Conservation (phyloP, 2,329 filamentous ascomycete genomes). For the Aureobasidium vineae region DNA sequence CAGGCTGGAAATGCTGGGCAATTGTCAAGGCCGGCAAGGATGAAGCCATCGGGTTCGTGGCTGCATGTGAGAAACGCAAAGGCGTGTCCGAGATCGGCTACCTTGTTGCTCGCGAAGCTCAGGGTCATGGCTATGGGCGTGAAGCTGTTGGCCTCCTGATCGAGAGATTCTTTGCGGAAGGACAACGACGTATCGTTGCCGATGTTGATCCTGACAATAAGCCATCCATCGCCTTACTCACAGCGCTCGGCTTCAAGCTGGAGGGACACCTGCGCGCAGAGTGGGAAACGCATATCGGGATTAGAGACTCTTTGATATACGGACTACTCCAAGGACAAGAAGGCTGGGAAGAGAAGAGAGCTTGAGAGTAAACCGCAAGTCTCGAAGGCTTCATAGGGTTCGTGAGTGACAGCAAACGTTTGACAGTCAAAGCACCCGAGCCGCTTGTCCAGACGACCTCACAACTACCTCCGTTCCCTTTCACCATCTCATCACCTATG, state of each 20-base stretch:
- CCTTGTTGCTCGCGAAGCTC: background rate
- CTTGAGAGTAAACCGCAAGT: too few species aligned
- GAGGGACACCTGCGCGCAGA: constrained; percentile 3
- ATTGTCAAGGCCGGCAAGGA: background rate
- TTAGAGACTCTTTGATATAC: background rate
- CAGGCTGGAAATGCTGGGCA: background rate
- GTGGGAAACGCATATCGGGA: constrained; percentile 10
- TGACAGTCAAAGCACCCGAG: too few species aligned
- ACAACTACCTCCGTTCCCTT: too few species aligned
- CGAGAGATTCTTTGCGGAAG: background rate
- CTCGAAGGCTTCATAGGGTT: too few species aligned
- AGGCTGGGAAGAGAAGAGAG: too few species aligned
- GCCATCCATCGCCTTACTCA: background rate
- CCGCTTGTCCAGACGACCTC: too few species aligned
- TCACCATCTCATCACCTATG: too few species aligned
- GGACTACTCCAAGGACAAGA: background rate
- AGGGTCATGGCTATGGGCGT: background rate
- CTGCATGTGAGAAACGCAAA: background rate
- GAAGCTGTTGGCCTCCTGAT: background rate
- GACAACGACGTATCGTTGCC: background rate
- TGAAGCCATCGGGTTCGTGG: background rate
- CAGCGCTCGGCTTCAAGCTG: background rate
- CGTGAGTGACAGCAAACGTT: too few species aligned
- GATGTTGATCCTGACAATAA: constrained; percentile 7
- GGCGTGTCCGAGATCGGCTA: constrained; percentile 5